A percentile compares a stretch with the other conserved stretches of the same genome.
These are phyloP conservation scores for Syzygium syzygioides DNA, from an alignment of 441 rosid species.

Conservation along the genomic window DNA sequence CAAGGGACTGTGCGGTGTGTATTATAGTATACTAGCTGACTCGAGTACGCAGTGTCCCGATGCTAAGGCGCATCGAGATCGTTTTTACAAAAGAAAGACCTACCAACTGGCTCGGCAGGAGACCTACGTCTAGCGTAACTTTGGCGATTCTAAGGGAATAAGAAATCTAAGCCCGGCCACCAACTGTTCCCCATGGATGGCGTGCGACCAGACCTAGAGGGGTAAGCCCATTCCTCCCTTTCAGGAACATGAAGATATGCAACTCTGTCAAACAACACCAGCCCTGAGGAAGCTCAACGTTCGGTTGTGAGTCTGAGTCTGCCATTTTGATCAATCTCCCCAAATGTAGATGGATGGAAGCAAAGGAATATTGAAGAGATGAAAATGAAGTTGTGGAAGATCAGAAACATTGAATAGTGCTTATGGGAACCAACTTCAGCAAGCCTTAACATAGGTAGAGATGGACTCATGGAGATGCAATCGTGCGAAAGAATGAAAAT, in stretches of 20 bases:
- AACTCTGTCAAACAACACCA: not conserved
- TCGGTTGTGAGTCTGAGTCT: not conserved
- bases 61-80: not conserved
- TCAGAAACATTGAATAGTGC: not conserved
- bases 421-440: not conserved
- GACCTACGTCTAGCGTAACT: not conserved
- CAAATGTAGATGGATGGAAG: not conserved
- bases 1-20: not conserved
- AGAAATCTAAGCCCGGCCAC: not conserved
- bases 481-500: not conserved
- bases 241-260: not conserved
- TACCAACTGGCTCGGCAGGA: not conserved
- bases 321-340: not conserved
- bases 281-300: not conserved
- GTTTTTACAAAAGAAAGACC: not conserved
- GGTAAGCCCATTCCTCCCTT: not conserved
- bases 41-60: not conserved
- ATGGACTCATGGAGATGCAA: not conserved
- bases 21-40: not conserved
- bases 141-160: not conserved
- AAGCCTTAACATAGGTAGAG: accelerated
- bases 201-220: not conserved
- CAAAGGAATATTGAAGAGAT: not conserved
- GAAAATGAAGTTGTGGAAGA: not conserved
- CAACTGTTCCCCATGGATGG: not conserved